Evolutionary conservation across 1,284 basidiomycete genomes (phyloP).

Genomic region (Trichosporon coremiiforme): DNA sequence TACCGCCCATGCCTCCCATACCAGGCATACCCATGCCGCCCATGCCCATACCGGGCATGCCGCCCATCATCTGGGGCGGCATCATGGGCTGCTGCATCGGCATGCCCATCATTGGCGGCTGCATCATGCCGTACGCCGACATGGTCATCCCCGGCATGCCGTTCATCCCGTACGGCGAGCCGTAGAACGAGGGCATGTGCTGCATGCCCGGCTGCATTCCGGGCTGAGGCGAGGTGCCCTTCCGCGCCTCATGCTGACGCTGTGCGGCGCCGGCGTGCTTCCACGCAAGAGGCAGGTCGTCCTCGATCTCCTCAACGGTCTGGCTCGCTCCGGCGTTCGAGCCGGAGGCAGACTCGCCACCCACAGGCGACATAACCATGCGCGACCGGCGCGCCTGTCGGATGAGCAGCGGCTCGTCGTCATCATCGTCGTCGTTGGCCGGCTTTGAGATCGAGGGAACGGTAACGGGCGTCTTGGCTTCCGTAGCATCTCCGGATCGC

Average conservation of each 20-base stretch:
- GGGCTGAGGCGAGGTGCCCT: not conserved
- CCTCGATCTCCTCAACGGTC: constrained; percentile 40
- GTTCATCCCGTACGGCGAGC: constrained; percentile 22
- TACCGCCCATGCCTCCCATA: constrained; percentile 23
- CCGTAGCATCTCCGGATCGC: not conserved
- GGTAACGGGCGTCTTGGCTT: not conserved
- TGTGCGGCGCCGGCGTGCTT: constrained; percentile 43
- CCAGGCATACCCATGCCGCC: constrained; percentile 16
- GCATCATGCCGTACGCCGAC: constrained; percentile 19
- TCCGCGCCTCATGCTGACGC: constrained; percentile 11
- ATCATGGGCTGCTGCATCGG: constrained; percentile 17
- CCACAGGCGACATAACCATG: not conserved
- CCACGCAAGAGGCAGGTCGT: constrained; percentile 49
- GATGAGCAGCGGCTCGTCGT: constrained; percentile 40
- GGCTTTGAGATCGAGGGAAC: not conserved
- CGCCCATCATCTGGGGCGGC: constrained; percentile 24
- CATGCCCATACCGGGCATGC: constrained; percentile 25
- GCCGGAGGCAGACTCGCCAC: not conserved
- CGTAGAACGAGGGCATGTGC: constrained; percentile 22
- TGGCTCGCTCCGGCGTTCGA: constrained; percentile 8
- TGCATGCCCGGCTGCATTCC: constrained; percentile 7
- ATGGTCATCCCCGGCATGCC: constrained; percentile 19
- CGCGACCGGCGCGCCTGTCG: constrained; percentile 20
- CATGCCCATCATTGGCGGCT: constrained; percentile 22
- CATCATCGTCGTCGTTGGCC: constrained; percentile 27